Evolutionary conservation across 208 protist species (phyloP), one percentile per base, ranked within the genome.

Genomic region (Trypanosoma grayi): DNA sequence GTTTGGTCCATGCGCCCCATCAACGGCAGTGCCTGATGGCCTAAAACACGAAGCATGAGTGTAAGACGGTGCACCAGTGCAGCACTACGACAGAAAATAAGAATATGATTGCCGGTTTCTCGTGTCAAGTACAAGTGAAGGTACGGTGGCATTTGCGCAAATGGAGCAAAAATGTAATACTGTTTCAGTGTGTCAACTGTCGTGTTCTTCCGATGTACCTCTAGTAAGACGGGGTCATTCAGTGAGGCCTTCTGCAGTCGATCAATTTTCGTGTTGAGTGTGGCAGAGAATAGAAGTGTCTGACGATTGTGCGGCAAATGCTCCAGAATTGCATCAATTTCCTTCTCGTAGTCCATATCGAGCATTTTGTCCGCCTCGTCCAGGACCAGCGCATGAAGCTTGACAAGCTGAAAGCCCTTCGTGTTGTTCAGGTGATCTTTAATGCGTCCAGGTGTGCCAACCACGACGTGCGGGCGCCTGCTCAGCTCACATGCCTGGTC

Each of bases 321-420:
- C 77, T 98, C 88, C 30, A 99, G 76, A 72, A 99, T 98, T 18
- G 89, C 87, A 69, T 98, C 87, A 51, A 99, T 86, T 60, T 99
- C 97, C 69, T 99, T 97, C 75, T 99, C 98, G 71, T 99, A 99
- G 79, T 99, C 98, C 89, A 98, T 97, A 65, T 97, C 89, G 22
- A 99, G 88, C 74, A 99, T 98, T 71, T 97, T 87, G 72, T 99
- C 98, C 2, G 98, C 98, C 82, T 99, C 98, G 71, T 99, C 98
- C 50, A 99, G 74, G 24, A 99, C 95, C 6, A 99, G 77, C 44
- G 87, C 98, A 71, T 98, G 95, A 41, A 99, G 82, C 57, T 87
- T 90, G 10, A 93, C 75, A 4, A 99, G 84, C 53, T 93, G 92
- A 72, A 99, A 99, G 9, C 98, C 97, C 53, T 98, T 99, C 1